phyloP scores from a whole-genome alignment of 2,329 filamentous ascomycete genomes.

The Cladobotryum mycophilum region DNA sequence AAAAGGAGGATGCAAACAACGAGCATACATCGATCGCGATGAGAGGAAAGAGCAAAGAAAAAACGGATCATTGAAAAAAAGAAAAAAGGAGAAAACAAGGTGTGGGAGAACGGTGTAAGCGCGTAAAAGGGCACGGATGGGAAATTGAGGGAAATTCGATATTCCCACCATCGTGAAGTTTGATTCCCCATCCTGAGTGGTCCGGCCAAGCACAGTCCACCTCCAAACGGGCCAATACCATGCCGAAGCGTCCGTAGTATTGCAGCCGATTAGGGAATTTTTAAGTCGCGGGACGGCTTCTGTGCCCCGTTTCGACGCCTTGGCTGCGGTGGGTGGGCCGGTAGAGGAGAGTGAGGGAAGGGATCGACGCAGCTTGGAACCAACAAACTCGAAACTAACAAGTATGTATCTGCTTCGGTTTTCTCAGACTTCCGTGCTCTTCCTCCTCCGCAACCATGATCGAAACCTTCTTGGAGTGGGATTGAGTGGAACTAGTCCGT shows the following conservation, averaged over 20 bases:
- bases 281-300: constrained; percentile 12
- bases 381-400: too few relatives aligned
- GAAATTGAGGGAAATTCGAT: constrained; percentile 10
- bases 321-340: constrained; percentile 9
- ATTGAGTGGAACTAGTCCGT: too few relatives aligned
- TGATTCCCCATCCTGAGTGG: constrained; percentile 4
- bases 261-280: constrained; percentile 9
- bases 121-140: constrained; percentile 1
- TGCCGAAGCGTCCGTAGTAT: constrained; percentile 2
- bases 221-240: constrained; percentile 4
- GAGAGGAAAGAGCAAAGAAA: background rate
- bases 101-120: background rate
- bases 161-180: constrained; percentile 2
- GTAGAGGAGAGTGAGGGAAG: background rate
- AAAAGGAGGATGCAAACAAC: too few relatives aligned
- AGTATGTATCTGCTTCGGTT: background rate
- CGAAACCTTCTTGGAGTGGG: too few relatives aligned
- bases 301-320: constrained; percentile 8
- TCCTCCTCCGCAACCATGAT: background rate
- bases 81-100: background rate
- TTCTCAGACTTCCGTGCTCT: background rate
- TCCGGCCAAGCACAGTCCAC: background rate
- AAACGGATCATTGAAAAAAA: background rate
- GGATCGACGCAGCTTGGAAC: too few relatives aligned
- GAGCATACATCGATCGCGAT: too few relatives aligned